phyloP scores from a whole-genome alignment of 106 monocot genomes.

The Triglochin maritima region DNA sequence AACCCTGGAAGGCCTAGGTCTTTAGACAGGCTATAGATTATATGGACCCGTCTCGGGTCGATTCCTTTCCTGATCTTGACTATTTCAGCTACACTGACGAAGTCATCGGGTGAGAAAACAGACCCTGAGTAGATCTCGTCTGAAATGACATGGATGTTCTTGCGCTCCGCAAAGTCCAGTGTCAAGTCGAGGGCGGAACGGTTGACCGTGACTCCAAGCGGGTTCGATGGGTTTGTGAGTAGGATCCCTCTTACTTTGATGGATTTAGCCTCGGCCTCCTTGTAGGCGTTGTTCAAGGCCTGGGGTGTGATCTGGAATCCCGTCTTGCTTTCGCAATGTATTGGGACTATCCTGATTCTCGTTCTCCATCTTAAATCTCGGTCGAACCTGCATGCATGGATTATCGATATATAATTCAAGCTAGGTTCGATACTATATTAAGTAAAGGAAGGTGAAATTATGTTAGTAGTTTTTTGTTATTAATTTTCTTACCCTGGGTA shows the following conservation, averaged over 20 bases:
- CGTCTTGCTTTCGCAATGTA: not conserved
- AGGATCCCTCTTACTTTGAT: not conserved
- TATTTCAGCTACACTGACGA: slow-evolving; percentile 64
- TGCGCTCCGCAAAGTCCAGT: slow-evolving; percentile 33
- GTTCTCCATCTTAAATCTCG: slow-evolving; percentile 76
- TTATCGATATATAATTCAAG: not conserved
- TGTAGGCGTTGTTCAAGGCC: not conserved
- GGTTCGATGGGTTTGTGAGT: slow-evolving; percentile 7
- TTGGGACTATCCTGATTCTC: slow-evolving; percentile 2
- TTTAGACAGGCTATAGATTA: slow-evolving; percentile 80
- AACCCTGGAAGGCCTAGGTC: slow-evolving; percentile 72
- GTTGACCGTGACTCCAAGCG: slow-evolving; percentile 6
- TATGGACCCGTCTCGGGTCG: slow-evolving; percentile 37
- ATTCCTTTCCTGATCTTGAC: slow-evolving; percentile 11
- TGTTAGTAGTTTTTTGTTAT: not conserved
- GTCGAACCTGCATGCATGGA: slow-evolving; percentile 30
- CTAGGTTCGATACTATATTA: not conserved
- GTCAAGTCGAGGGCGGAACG: slow-evolving; percentile 27
- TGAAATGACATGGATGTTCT: slow-evolving; percentile 64
- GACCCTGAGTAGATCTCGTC: slow-evolving; percentile 90
- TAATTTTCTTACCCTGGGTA: slow-evolving; percentile 48
- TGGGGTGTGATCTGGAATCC: not conserved
- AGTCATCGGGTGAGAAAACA: slow-evolving; percentile 33
- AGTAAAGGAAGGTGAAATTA: no score
- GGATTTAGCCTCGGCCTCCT: not conserved